Conservation (phyloP, 441 rosid genomes). For the Macaranga tanarius region DNA sequence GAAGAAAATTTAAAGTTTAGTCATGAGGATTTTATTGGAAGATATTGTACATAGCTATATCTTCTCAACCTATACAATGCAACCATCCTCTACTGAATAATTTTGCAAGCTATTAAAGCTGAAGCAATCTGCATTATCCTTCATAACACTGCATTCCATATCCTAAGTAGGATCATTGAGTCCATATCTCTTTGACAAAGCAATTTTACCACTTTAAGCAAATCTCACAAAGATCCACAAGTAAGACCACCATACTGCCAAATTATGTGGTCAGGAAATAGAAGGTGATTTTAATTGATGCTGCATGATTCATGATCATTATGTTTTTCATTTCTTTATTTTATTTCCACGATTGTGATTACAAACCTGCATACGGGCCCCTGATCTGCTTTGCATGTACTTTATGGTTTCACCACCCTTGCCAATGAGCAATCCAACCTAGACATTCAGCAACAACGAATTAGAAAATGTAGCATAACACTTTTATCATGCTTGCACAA, state of each 20-base stretch:
- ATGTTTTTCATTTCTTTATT: neutral
- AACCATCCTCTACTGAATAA: neutral
- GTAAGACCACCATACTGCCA: neutral
- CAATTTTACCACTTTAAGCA: neutral
- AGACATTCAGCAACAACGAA: neutral
- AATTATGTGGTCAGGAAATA: neutral
- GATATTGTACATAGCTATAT: neutral
- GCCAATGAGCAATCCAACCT: slow-evolving; percentile 38
- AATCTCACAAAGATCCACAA: neutral
- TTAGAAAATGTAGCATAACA: neutral
- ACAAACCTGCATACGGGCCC: slow-evolving; percentile 35
- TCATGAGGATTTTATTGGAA: neutral
- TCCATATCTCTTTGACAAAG: neutral
- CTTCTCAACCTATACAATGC: neutral
- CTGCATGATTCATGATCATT: neutral
- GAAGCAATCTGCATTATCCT: neutral
- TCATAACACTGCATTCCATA: neutral
- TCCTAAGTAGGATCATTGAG: neutral
- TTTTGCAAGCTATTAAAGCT: neutral
- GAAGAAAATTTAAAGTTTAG: neutral
- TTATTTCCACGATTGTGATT: neutral
- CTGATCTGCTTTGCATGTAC: slow-evolving; percentile 31
- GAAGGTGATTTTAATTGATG: neutral
- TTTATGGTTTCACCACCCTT: slow-evolving; percentile 37
- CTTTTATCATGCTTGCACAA: neutral